phyloP scores from a whole-genome alignment of 2,329 filamentous ascomycete genomes.

The Alternaria triticina region DNA sequence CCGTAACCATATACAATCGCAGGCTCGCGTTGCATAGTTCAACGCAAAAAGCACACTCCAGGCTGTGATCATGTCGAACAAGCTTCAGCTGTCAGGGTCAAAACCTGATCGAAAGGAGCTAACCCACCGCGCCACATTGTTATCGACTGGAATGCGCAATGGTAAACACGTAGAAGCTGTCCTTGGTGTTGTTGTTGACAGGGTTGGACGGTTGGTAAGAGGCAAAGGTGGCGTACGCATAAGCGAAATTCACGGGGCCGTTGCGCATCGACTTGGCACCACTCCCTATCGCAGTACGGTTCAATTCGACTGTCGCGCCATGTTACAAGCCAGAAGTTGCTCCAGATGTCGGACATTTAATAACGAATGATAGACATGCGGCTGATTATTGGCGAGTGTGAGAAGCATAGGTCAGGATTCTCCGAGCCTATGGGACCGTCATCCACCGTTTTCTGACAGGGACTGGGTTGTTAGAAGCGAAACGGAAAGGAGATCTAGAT shows the following conservation, averaged over 20 bases:
- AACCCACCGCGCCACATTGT: conserved; percentile 3
- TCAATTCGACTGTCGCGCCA: conserved; percentile 9
- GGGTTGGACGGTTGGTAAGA: conserved; percentile 6
- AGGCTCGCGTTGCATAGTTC: not conserved
- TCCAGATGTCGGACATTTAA: conserved; percentile 6
- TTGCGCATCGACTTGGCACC: conserved; percentile 14
- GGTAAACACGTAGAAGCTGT: conserved; percentile 5
- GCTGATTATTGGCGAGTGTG: conserved; percentile 7
- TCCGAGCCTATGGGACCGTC: conserved; percentile 4
- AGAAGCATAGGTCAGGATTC: not conserved
- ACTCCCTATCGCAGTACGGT: conserved; percentile 9
- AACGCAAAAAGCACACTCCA: conserved; percentile 21
- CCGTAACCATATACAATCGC: conserved; percentile 7
- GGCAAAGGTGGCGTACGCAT: conserved; percentile 3
- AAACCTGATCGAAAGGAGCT: conserved; percentile 14
- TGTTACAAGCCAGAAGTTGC: not conserved
- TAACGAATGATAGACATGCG: not conserved
- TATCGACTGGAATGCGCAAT: conserved; percentile 4
- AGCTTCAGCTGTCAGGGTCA: conserved; percentile 7
- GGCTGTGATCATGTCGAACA: conserved; percentile 14
- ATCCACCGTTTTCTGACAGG: not conserved
- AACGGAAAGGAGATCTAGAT: not conserved
- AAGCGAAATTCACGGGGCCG: conserved; percentile 25
- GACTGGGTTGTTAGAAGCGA: not conserved
- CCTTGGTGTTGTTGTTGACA: conserved; percentile 5